A percentile compares a stretch with the other conserved stretches of the same genome.
Evolutionary conservation across 805 yeast species (phyloP).

Genomic region (Pichia kluyveri): DNA sequence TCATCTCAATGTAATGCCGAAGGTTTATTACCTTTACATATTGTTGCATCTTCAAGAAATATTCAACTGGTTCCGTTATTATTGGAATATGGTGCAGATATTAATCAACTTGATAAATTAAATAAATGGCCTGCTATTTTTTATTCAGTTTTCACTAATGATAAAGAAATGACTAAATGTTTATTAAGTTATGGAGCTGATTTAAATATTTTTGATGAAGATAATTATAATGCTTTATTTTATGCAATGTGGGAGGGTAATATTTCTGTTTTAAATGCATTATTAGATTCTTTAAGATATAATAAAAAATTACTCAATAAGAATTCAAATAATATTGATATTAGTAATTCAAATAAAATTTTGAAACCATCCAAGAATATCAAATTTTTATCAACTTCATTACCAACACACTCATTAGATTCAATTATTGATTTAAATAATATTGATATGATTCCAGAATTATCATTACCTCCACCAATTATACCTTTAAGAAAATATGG

Average conservation of each 20-base stretch:
- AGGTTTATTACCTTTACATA: constrained; percentile 81
- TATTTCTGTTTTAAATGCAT: constrained; percentile 64
- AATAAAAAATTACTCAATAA: not conserved
- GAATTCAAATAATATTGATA: not conserved
- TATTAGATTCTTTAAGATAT: constrained; percentile 30
- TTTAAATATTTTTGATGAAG: constrained; percentile 61
- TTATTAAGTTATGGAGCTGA: constrained; percentile 70
- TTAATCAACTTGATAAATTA: constrained; percentile 73
- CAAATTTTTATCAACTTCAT: constrained; percentile 1
- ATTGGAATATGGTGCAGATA: constrained; percentile 62
- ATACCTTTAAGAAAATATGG: constrained; percentile 91
- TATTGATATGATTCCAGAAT: constrained; percentile 77
- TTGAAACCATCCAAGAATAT: not conserved
- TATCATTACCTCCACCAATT: constrained; percentile 92
- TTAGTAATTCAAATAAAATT: not conserved
- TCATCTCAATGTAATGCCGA: constrained; percentile 68
- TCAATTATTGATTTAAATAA: constrained; percentile 22
- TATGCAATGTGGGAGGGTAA: constrained; percentile 95
- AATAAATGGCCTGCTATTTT: constrained; percentile 93
- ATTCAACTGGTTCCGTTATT: constrained; percentile 57
- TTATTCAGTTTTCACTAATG: constrained; percentile 85
- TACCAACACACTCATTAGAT: constrained; percentile 4
- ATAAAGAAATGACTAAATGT: constrained; percentile 56
- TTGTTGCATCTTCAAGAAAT: constrained; percentile 81
- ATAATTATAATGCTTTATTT: constrained; percentile 70